These are phyloP conservation scores for Plenodomus tracheiphilus DNA, from an alignment of 2,329 filamentous ascomycete species.

Conservation along the genomic window DNA sequence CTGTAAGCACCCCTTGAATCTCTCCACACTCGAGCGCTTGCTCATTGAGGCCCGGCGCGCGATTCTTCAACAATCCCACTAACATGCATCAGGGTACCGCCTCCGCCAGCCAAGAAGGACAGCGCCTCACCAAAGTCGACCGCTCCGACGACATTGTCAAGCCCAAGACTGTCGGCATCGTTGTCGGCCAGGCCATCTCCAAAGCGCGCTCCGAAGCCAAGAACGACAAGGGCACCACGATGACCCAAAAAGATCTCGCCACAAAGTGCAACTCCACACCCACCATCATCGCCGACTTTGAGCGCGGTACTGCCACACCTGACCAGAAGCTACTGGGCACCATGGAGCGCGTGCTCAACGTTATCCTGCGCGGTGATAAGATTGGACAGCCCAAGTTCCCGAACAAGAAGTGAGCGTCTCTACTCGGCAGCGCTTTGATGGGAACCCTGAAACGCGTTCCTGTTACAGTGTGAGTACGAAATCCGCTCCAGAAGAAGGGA, in stretches of 20 bases:
- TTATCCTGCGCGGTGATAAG: constrained; percentile 82
- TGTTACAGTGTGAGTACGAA: neutral
- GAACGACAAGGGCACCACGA: constrained; percentile 70
- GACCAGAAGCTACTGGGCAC: constrained; percentile 79
- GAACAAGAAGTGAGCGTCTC: constrained; percentile 58
- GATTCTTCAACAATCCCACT: constrained; percentile 7
- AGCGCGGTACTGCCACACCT: constrained; percentile 75
- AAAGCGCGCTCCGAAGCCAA: constrained; percentile 77
- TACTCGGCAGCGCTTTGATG: neutral
- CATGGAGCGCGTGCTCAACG: constrained; percentile 84
- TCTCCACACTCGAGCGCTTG: too few relatives aligned
- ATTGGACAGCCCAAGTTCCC: constrained; percentile 83
- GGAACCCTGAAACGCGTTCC: neutral
- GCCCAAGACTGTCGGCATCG: constrained; percentile 79
- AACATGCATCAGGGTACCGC: constrained; percentile 42
- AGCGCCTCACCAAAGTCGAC: constrained; percentile 97
- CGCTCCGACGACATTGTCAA: constrained; percentile 97
- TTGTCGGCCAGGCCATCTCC: constrained; percentile 81
- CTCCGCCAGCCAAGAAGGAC: constrained; percentile 67
- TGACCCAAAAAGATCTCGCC: constrained; percentile 89
- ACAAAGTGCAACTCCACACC: constrained; percentile 88
- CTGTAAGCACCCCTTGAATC: constrained; percentile 55
- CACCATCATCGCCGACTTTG: constrained; percentile 79
- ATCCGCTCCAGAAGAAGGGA: neutral
- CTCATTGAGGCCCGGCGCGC: too few relatives aligned